Evolutionary conservation across 208 protist genomes (phyloP), one percentile per base, ranked within the genome.

Genomic region (Crithidia sp.): DNA sequence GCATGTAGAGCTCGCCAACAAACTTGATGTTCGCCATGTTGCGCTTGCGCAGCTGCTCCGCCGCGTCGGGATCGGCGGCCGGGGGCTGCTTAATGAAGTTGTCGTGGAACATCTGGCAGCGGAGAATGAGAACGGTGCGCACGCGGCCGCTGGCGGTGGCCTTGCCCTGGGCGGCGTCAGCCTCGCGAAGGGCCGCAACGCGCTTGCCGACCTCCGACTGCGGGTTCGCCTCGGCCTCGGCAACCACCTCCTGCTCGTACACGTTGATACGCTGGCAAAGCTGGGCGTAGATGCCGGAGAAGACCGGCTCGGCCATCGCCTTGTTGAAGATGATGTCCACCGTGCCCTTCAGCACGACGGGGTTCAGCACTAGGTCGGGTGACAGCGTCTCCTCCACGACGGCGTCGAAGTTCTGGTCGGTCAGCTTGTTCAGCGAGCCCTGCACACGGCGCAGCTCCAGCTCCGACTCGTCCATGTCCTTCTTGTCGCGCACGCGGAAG

Each of bases 11-110:
- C 78, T 95, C 90, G 45, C 90, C 93, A 43, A 95, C 87, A 73
- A 97, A 97, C 69, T 95, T 95, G 76, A 95, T 95, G 79, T 97
- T 97, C 37, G 91, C 84, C 82, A 97, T 91, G 74, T 95, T 95
- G 13, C 84, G 83, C 67, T 91, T 90, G 36, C 89, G 89, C 49
- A 95, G 71, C 69, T 82, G 83, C 67, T 95, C 88, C 44, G 79
- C 79, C 37, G 79, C 77, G 47, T 93, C 90, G 8, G 86, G 81
- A 64, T 86, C 76, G 10, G 79, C 54, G 5, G 80, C 70, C 6
- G 75, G 63, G 16, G 55, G 69, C 64, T 93, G 81, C 28, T 77
- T 67, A 5, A 79, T 66, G 44, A 89, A 91, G 45, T 81, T 65
- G 61, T 85, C 69, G 81, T 85, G 79, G 58, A 91, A 90, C 54